Percentiles rank a stretch among this genome's conserved stretches.
Evolutionary conservation across 2,329 filamentous ascomycete genomes (phyloP).

Genomic region (Clonostachys rosea): DNA sequence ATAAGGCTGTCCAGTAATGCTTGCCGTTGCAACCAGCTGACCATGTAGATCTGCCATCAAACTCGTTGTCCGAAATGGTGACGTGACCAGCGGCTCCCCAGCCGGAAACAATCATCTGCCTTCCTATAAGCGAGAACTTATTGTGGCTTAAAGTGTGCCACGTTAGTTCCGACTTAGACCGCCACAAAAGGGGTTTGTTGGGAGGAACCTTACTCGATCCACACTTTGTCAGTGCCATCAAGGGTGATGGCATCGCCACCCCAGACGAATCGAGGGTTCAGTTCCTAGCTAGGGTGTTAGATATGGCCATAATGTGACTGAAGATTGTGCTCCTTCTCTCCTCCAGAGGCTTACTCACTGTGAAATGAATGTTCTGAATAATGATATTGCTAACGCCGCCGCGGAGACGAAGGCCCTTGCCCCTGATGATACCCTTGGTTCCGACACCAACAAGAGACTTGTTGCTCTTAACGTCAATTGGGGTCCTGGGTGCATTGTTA

Average conservation of each 20-base stretch:
- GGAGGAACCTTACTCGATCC: conserved; percentile 42
- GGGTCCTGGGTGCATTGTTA: conserved; percentile 18
- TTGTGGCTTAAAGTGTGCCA: not conserved
- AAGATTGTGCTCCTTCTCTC: no score
- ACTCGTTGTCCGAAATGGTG: conserved; percentile 39
- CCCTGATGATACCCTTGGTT: conserved; percentile 47
- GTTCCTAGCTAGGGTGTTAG: conserved; percentile 11
- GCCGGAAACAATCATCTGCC: conserved; percentile 1
- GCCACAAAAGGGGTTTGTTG: conserved; percentile 1
- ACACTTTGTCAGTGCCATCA: conserved; percentile 36
- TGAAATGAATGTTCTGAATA: conserved; percentile 54
- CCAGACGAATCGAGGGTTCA: conserved; percentile 56
- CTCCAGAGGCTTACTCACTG: conserved; percentile 10
- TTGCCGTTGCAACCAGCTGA: conserved; percentile 36
- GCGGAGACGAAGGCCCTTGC: conserved; percentile 49
- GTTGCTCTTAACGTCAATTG: conserved; percentile 50
- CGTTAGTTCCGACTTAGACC: not conserved
- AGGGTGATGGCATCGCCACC: conserved; percentile 54
- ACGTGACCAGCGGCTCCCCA: conserved; percentile 17
- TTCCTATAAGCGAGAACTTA: not conserved
- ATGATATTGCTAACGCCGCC: conserved; percentile 49
- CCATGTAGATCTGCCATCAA: conserved; percentile 34
- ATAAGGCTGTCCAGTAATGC: conserved; percentile 36
- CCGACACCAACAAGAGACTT: conserved; percentile 52
- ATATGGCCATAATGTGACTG: no score